These are phyloP conservation scores for Tuber aestivum DNA, from an alignment of 495 filamentous ascomycete species.

Conservation along the genomic window DNA sequence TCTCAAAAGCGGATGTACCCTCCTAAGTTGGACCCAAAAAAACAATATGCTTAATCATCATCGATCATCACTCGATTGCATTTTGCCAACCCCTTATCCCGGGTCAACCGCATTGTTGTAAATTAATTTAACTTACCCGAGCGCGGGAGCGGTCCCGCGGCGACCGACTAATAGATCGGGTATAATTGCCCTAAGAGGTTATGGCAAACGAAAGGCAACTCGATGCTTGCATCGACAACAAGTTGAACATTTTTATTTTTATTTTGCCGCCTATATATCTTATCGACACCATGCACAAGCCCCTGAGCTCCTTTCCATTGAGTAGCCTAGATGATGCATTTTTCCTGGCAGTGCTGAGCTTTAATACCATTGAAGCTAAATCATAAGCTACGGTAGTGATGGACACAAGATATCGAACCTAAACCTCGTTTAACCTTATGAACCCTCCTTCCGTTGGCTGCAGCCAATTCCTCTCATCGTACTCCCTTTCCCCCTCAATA, in stretches of 20 bases:
- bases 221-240: background rate
- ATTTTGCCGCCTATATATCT: background rate
- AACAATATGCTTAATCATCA: background rate
- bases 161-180: background rate
- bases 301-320: background rate
- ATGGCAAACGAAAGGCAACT: background rate
- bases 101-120: background rate
- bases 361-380: background rate
- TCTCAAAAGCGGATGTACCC: background rate
- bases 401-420: background rate
- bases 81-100: background rate
- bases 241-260: too few relatives aligned
- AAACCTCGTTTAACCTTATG: constrained; percentile 53
- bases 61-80: background rate
- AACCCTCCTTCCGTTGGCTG: constrained; percentile 77
- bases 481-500: constrained; percentile 76
- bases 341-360: background rate
- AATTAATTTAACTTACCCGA: too few relatives aligned
- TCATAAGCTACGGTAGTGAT: background rate
- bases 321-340: too few relatives aligned
- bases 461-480: constrained; percentile 88
- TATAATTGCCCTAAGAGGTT: background rate
- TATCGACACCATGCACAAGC: background rate
- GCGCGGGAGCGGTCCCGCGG: background rate
- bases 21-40: background rate